phyloP scores from a whole-genome alignment of 129 eudicot species.

The Arctium lappa region DNA sequence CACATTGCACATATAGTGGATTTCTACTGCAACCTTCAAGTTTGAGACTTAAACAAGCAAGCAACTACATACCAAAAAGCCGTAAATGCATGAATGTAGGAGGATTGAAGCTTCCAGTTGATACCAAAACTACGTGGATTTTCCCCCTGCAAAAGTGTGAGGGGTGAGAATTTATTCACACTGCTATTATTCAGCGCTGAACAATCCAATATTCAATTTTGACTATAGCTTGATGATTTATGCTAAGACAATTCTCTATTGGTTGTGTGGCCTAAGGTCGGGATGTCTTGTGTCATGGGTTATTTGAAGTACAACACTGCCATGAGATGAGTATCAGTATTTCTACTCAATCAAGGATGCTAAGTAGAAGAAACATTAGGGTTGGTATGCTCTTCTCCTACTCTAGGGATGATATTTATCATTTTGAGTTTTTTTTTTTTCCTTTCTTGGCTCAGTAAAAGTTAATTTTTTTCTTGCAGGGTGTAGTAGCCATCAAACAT shows the following conservation, averaged over 20 bases:
- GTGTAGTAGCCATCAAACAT: not conserved
- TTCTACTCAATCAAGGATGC: not conserved
- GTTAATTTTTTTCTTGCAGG: not conserved
- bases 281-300: not conserved
- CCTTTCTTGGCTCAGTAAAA: not conserved
- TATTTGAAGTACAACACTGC: not conserved
- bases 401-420: not conserved
- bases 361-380: not conserved
- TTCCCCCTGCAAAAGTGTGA: slow-evolving; percentile 38
- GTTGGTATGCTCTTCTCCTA: not conserved
- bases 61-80: slow-evolving; percentile 64
- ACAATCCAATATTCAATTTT: not conserved
- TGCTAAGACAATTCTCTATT: not conserved
- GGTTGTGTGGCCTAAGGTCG: not conserved
- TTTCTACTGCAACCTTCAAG: not conserved
- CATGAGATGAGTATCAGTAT: not conserved
- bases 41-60: not conserved
- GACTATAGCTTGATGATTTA: not conserved
- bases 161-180: not conserved
- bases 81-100: slow-evolving; percentile 97
- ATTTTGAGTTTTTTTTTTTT: not conserved
- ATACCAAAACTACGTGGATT: slow-evolving; percentile 58
- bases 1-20: not conserved
- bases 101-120: slow-evolving; percentile 96
- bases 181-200: not conserved